Conservation (phyloP, 441 rosid genomes). For the Erodium moschatum region DNA sequence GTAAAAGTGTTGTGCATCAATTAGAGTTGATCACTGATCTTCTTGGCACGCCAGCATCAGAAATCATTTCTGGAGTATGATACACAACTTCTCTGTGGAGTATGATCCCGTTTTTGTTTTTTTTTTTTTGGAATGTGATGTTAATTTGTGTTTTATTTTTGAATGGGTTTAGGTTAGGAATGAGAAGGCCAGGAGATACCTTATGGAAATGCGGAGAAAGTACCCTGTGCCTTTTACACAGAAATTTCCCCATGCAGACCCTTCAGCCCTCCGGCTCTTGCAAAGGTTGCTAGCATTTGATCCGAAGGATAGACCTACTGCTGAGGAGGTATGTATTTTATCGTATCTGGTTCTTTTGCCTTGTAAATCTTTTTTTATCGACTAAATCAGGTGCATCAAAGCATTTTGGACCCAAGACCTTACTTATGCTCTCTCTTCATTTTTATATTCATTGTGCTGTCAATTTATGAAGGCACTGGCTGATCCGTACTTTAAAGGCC, state of each 20-base stretch:
- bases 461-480: constrained; percentile 52
- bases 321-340: constrained; percentile 56
- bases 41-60: constrained; percentile 81
- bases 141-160: not conserved
- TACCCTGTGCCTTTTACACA: constrained; percentile 57
- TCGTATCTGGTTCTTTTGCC: too few relatives aligned
- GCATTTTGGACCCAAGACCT: too few relatives aligned
- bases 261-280: constrained; percentile 59
- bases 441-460: not conserved
- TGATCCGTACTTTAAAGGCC: constrained; percentile 85
- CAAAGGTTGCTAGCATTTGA: constrained; percentile 85
- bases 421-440: too few relatives aligned
- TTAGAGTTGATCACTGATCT: constrained; percentile 86
- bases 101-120: too few relatives aligned
- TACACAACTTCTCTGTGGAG: not conserved
- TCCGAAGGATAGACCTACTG: constrained; percentile 88
- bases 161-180: constrained; percentile 56
- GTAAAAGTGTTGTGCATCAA: constrained; percentile 87
- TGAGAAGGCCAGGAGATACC: constrained; percentile 87
- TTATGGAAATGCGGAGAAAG: constrained; percentile 88
- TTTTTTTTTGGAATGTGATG: not conserved
- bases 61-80: constrained; percentile 60
- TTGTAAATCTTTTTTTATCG: too few relatives aligned
- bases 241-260: constrained; percentile 77
- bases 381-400: too few relatives aligned